phyloP scores from a whole-genome alignment of 768 basidiomycete species.

The Leccinum truebloodii region DNA sequence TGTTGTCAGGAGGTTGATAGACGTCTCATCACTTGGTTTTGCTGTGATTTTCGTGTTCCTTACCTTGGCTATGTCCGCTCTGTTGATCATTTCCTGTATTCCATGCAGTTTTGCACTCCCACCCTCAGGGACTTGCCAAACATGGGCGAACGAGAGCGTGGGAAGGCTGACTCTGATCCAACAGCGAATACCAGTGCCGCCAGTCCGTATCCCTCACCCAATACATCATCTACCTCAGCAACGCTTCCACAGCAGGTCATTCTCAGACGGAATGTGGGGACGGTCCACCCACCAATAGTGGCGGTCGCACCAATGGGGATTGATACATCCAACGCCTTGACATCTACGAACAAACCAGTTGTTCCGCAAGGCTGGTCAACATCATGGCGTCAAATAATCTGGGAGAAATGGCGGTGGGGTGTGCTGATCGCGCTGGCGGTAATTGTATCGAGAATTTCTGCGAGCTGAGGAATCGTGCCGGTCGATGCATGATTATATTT shows the following conservation, averaged over 20 bases:
- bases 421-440: constrained; percentile 76
- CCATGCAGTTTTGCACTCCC: constrained; percentile 65
- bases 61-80: constrained; percentile 13
- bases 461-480: constrained; percentile 34
- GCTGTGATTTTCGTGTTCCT: constrained; percentile 22
- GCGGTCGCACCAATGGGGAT: constrained; percentile 5
- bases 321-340: constrained; percentile 24
- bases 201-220: constrained; percentile 18
- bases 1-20: constrained; percentile 25
- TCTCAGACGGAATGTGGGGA: constrained; percentile 21
- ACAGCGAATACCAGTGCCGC: constrained; percentile 19
- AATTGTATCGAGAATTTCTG: constrained; percentile 73
- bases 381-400: constrained; percentile 64
- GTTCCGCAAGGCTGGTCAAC: constrained; percentile 54
- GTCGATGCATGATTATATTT: constrained; percentile 8
- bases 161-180: constrained; percentile 41
- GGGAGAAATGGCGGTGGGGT: constrained; percentile 88
- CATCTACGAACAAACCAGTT: constrained; percentile 30
- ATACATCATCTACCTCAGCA: constrained; percentile 22
- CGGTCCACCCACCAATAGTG: constrained; percentile 22
- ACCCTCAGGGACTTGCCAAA: constrained; percentile 79
- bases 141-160: constrained; percentile 84
- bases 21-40: constrained; percentile 17
- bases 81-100: constrained; percentile 22
- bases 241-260: constrained; percentile 23